Evolutionary conservation across 306 rosid genomes (phyloP).

Genomic region (barrel medic (Medicago truncatula)): DNA sequence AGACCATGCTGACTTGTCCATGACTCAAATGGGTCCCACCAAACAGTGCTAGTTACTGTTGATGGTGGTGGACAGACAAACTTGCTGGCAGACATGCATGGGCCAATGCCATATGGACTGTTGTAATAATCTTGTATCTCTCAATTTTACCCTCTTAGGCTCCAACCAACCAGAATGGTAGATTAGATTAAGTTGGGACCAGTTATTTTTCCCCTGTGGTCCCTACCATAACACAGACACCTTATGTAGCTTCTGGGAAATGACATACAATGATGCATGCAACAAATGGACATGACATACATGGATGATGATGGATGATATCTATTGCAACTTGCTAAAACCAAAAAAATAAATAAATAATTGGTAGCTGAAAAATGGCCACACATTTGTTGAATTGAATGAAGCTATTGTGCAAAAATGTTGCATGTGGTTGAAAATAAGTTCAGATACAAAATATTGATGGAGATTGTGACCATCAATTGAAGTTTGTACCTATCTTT

Average conservation of each 20-base stretch:
- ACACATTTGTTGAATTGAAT: conserved; percentile 2
- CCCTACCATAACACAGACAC: conserved; percentile 35
- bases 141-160: neutral
- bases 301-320: conserved; percentile 3
- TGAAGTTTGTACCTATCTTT: neutral
- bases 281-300: neutral
- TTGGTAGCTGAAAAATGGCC: neutral
- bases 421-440: conserved; percentile 6
- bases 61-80: neutral
- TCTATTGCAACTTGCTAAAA: neutral
- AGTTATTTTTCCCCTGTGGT: conserved; percentile 29
- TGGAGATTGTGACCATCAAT: neutral
- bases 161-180: neutral
- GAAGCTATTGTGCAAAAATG: neutral
- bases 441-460: neutral
- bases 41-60: neutral
- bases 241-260: conserved; percentile 1
- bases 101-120: conserved; percentile 27
- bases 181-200: conserved; percentile 37
- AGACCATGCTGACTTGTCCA: conserved; percentile 34
- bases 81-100: conserved; percentile 26
- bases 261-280: conserved; percentile 12
- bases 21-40: conserved; percentile 15
- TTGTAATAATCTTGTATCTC: conserved; percentile 27
- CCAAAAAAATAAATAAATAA: neutral